Base-by-base conservation (phyloP, 1,284 basidiomycete genomes). In the Austroboletus rostrupii region DNA sequence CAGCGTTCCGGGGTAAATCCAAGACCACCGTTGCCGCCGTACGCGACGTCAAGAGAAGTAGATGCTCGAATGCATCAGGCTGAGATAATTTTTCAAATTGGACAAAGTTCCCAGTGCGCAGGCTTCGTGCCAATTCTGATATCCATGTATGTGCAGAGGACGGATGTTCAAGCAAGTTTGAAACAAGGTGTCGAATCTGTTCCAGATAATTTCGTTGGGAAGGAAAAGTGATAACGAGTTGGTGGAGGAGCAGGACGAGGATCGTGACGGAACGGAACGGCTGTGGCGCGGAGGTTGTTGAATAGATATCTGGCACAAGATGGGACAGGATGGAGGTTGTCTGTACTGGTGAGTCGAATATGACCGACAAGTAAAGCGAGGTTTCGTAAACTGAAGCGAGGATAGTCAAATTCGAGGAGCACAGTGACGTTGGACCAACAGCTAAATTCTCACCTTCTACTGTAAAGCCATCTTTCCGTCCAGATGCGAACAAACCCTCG, bases 401-500 rank as follows among this genome's bases (percentile, higher is more conserved):
- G 13, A 12, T 26, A 5, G 23, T 33, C 32, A 32, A 20, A 23
- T 45, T 47, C 16, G 35, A 17, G 23, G 20, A 49, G 33, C 6
- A 28, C 20, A 14, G 19, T 5, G 29, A 8, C 28, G n/a, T 43
- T 36, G 31, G 31, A 9, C 29, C 19, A 44, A 9, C 16, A 8
- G 47, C 26, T 11, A 37, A 53, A 26, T 8, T 26, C 71, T 29
- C 50, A 84, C 85, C 85, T 78, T 87, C 82, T 10, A 81, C 50
- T 5, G 81, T 74, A 57, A 88, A 86, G 3, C 46, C 48, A 58
- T 86, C 86, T 23, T 54, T 67, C 50, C 85, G 72, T 31, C 71
- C 69, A 3, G 81, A 78, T 1, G 86, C 79, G 9, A 75, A 72
- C 6, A 88, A 68, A 0, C 85, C 85, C 65, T 88, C 85, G 47